These are phyloP conservation scores for Aureobasidium melanogenum DNA, from an alignment of 2,329 filamentous ascomycete genomes.

Conservation along the genomic window DNA sequence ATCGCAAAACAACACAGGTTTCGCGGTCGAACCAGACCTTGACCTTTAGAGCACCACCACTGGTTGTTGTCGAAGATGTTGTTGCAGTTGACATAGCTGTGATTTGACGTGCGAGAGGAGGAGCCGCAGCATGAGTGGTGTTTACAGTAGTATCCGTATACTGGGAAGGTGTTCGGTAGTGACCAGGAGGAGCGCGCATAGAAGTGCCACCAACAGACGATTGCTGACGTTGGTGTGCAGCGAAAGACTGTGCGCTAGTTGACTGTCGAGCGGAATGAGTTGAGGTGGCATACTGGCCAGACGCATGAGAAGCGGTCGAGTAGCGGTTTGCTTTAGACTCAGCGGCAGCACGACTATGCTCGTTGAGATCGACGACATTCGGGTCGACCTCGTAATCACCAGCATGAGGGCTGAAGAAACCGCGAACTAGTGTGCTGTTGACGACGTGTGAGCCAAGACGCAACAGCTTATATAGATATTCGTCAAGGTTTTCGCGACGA, in stretches of 20 bases:
- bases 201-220: conserved; percentile 13
- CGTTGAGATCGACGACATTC: conserved; percentile 44
- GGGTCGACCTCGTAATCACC: conserved; percentile 91
- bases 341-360: conserved; percentile 60
- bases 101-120: conserved; percentile 13
- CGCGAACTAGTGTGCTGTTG: conserved; percentile 71
- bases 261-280: conserved; percentile 16
- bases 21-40: conserved; percentile 84
- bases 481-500: conserved; percentile 82
- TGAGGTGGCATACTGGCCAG: not conserved
- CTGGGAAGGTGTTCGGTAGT: conserved; percentile 22
- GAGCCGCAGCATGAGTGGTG: conserved; percentile 13
- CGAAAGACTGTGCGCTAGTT: conserved; percentile 16
- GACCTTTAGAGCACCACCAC: conserved; percentile 58
- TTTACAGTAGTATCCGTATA: conserved; percentile 16
- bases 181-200: conserved; percentile 15
- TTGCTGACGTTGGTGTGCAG: conserved; percentile 16
- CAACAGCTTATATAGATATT: conserved; percentile 88
- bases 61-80: conserved; percentile 24
- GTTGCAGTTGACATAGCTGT: conserved; percentile 15
- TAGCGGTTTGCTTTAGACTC: conserved; percentile 37
- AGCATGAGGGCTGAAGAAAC: conserved; percentile 82
- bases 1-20: conserved; percentile 83
- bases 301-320: conserved; percentile 22
- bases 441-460: conserved; percentile 77